phyloP scores from a whole-genome alignment of 495 filamentous ascomycete genomes.

The Aeminium ludgeri region DNA sequence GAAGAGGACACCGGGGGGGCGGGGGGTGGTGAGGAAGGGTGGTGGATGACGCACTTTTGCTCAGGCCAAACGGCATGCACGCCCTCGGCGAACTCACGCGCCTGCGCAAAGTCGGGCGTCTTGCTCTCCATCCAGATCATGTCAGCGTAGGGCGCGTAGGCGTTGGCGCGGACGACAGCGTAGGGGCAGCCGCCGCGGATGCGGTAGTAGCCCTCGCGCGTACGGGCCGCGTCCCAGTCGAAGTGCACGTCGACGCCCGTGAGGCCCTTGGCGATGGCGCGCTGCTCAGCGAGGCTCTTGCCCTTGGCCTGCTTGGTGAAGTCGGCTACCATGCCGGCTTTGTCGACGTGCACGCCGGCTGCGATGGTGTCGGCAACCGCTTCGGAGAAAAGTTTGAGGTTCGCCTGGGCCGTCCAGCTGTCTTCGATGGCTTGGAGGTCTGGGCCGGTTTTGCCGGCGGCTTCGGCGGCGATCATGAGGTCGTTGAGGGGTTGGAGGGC shows the following conservation, averaged over 20 bases:
- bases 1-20: no score
- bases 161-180: slow-evolving; percentile 76
- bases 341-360: slow-evolving; percentile 43
- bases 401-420: slow-evolving; percentile 64
- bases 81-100: slow-evolving; percentile 83
- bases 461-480: slow-evolving; percentile 76
- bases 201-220: slow-evolving; percentile 86
- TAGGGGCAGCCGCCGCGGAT: slow-evolving; percentile 83
- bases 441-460: slow-evolving; percentile 60
- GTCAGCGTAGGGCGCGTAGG: slow-evolving; percentile 88
- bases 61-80: slow-evolving; percentile 92
- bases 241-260: slow-evolving; percentile 73
- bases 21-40: no score
- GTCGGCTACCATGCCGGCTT: slow-evolving; percentile 44
- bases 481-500: slow-evolving; percentile 70
- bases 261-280: slow-evolving; percentile 65
- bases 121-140: slow-evolving; percentile 99
- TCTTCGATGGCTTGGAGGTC: slow-evolving; percentile 88
- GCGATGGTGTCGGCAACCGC: slow-evolving; percentile 74
- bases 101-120: slow-evolving; percentile 80
- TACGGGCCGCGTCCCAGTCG: slow-evolving; percentile 84
- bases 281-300: slow-evolving; percentile 71
- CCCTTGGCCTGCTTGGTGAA: slow-evolving; percentile 53
- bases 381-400: slow-evolving; percentile 78
- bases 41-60: slow-evolving; percentile 54